Evolutionary conservation across 495 filamentous ascomycete species (phyloP).

Genomic region (Penicillium alfredii): DNA sequence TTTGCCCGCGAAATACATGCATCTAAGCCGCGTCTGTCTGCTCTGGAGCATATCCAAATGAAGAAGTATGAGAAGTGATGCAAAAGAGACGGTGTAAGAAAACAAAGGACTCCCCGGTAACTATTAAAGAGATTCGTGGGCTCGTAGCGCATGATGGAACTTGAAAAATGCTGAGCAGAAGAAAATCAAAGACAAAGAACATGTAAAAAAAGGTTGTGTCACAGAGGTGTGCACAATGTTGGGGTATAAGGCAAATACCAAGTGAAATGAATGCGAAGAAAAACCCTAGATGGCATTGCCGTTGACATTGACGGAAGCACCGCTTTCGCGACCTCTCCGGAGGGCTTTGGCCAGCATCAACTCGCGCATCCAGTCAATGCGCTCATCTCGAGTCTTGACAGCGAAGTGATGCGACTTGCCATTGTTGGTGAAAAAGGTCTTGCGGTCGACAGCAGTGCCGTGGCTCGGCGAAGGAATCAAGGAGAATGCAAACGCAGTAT

Average conservation of each 20-base stretch:
- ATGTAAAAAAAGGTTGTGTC: no score
- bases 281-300: conserved; percentile 69
- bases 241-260: neutral
- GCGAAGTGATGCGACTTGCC: conserved; percentile 93
- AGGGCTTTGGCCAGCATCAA: conserved; percentile 93
- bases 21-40: no score
- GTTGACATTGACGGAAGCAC: conserved; percentile 76
- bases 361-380: conserved; percentile 98
- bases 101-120: no score
- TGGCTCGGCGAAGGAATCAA: conserved; percentile 65
- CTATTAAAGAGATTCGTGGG: no score
- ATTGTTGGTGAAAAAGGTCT: conserved; percentile 31
- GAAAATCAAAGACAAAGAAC: no score
- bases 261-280: neutral
- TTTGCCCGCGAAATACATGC: no score
- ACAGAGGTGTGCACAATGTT: no score
- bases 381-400: conserved; percentile 75
- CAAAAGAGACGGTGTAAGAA: no score
- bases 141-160: no score
- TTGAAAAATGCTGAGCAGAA: no score
- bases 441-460: conserved; percentile 47
- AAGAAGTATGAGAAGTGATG: no score
- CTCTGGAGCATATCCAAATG: no score
- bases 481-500: conserved; percentile 81
- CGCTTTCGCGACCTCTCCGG: conserved; percentile 66